These are phyloP conservation scores for Trametes sp. DNA, from an alignment of 1,284 basidiomycete species.

Conservation along the genomic window DNA sequence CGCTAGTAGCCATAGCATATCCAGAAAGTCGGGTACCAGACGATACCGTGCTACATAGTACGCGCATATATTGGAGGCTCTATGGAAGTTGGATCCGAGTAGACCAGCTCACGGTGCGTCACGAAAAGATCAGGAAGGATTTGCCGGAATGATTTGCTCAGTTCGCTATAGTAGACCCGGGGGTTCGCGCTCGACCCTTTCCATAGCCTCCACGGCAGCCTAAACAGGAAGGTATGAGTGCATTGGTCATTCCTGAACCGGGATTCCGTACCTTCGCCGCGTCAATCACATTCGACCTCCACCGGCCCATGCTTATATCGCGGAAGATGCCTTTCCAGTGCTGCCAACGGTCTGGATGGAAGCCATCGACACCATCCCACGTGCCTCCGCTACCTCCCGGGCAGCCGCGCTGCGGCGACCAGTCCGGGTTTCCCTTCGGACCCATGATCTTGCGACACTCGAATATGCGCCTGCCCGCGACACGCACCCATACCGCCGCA, in stretches of 20 bases:
- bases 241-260: not conserved
- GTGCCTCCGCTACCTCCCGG: conserved; percentile 21
- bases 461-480: conserved; percentile 19
- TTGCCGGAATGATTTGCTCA: too few species aligned
- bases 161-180: too few species aligned
- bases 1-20: too few species aligned
- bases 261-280: conserved; percentile 15
- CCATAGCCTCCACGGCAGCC: not conserved
- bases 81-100: too few species aligned
- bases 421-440: conserved; percentile 21
- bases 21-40: too few species aligned
- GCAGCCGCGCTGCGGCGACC: conserved; percentile 1
- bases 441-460: conserved; percentile 22
- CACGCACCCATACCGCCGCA: conserved; percentile 16
- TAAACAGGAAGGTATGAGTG: not conserved
- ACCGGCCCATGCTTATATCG: conserved; percentile 1
- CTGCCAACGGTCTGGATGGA: conserved; percentile 20
- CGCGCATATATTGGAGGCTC: too few species aligned
- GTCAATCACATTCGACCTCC: conserved; percentile 14
- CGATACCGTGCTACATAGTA: too few species aligned
- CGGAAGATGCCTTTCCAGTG: conserved; percentile 18
- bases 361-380: conserved; percentile 26
- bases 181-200: not conserved
- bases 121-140: too few species aligned
- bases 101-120: too few species aligned